Conservation (phyloP, 257 asterid genomes). For the Coffea canephora region DNA sequence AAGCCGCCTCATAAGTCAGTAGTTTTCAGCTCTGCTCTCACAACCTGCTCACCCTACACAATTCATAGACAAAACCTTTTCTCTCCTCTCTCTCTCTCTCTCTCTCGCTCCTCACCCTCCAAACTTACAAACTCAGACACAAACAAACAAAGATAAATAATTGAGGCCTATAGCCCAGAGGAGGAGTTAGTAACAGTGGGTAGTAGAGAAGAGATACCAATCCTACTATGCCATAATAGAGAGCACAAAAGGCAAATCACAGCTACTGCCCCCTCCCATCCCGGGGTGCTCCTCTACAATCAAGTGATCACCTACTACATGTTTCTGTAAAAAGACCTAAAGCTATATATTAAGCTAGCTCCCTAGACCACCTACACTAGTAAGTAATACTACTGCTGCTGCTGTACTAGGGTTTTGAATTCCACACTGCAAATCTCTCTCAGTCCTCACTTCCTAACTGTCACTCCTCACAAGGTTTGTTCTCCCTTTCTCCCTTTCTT, state of each 20-base stretch:
- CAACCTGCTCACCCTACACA: not conserved
- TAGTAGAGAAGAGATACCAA: not conserved
- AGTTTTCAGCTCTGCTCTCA: conserved; percentile 18
- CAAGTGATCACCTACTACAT: not conserved
- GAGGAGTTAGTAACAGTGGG: not conserved
- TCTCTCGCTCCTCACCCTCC: not conserved
- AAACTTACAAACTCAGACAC: not conserved
- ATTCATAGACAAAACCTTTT: not conserved
- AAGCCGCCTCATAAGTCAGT: conserved; percentile 62
- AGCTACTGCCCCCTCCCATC: not conserved
- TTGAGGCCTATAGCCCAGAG: conserved; percentile 26
- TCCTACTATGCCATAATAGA: conserved; percentile 24
- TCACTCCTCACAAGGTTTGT: conserved; percentile 20
- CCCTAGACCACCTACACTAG: not conserved
- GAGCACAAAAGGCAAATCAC: conserved; percentile 15
- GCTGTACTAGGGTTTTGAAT: conserved; percentile 35
- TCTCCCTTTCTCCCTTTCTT: not conserved
- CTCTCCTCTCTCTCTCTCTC: not conserved
- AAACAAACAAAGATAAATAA: not conserved
- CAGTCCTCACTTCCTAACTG: conserved; percentile 4
- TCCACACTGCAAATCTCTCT: conserved; percentile 23
- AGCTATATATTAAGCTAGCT: not conserved
- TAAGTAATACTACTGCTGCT: not conserved
- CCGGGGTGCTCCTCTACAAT: too few species aligned
- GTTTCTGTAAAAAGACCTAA: not conserved